Percentiles rank a stretch among this genome's conserved stretches.
Conservation (phyloP, 305 asterid genomes). For the Solanum hybrid region DNA sequence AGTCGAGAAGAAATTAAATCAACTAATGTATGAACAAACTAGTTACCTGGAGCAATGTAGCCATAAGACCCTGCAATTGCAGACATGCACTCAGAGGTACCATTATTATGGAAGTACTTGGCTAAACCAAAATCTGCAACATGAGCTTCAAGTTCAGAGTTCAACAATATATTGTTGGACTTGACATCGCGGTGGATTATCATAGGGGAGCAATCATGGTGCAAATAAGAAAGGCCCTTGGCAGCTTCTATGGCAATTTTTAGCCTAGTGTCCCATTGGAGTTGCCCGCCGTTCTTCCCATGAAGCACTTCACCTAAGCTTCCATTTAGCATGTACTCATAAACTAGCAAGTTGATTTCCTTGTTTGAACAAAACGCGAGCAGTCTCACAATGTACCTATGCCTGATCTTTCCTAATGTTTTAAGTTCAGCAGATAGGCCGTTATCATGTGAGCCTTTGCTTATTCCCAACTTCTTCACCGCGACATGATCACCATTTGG, state of each 20-base stretch:
- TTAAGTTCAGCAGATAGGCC: conserved; percentile 37
- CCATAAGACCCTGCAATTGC: conserved; percentile 42
- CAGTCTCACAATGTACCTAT: conserved; percentile 31
- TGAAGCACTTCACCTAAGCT: conserved; percentile 37
- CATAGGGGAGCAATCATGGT: conserved; percentile 39
- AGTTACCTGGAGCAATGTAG: conserved; percentile 43
- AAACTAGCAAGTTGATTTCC: conserved; percentile 30
- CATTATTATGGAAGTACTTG: conserved; percentile 28
- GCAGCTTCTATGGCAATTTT: conserved; percentile 35
- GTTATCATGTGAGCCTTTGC: conserved; percentile 33
- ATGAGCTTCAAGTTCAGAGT: conserved; percentile 36
- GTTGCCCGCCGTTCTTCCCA: conserved; percentile 26
- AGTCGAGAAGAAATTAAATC: background rate
- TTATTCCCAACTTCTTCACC: conserved; percentile 27
- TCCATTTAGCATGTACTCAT: conserved; percentile 40
- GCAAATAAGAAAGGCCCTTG: conserved; percentile 35
- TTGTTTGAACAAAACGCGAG: conserved; percentile 30
- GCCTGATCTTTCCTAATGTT: conserved; percentile 33
- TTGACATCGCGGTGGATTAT: conserved; percentile 36
- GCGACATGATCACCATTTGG: conserved; percentile 30
- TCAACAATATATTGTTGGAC: conserved; percentile 35
- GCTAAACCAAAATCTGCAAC: conserved; percentile 41
- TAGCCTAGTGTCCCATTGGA: conserved; percentile 33
- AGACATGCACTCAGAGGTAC: conserved; percentile 39
- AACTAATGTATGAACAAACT: background rate